Evolutionary conservation across 202 grass and related monocot species (phyloP), one percentile per base, ranked within the genome.

Genomic region (Setaria italica): DNA sequence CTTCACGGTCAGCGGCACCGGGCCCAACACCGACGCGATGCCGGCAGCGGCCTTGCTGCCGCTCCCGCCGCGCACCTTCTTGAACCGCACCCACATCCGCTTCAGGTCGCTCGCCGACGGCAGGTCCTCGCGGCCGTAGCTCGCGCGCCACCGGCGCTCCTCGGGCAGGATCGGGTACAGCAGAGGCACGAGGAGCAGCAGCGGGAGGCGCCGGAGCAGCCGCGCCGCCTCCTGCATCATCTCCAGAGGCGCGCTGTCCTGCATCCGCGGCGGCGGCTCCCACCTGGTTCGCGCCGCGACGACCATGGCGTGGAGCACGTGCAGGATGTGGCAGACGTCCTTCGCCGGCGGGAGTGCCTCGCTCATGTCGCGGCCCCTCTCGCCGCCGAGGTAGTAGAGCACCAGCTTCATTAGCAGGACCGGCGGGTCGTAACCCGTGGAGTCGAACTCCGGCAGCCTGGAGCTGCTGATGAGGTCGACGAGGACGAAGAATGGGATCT

Each of bases 131-230:
- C 72, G 85, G 10, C 85, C 62, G 60, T 82, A 89, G 67, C 84
- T 94, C 7, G 87, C 89, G 11, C 78, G 30, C 89, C 89, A 90
- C 45, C 78, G 80, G 25, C 84, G 85, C 73, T 89, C 90, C 73
- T 92, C 85, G 11, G 88, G 84, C 9, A 91, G 81, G n/a, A 85
- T 88, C 20, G 81, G 89, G 71, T 91, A 94, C 54, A 78, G 90
- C 42, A 89, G 78, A 41, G 49, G 90, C 84, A 85, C 83, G 1
- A 92, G 72, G 14, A 84, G 80, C 8, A 80, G 79, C 16, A 78
- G 70, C 30, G 87, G 82, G 4, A 77, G 9, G 9, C 74, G 57
- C 1, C 81, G 76, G 4, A 90, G 70, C 25, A 87, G 55, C 13
- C 81, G 76, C 47, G 7, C 68, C 25, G 9, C 85, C 62, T 84